Conservation (phyloP, 2,329 filamentous ascomycete species). For the Harringtonia aguacate region DNA sequence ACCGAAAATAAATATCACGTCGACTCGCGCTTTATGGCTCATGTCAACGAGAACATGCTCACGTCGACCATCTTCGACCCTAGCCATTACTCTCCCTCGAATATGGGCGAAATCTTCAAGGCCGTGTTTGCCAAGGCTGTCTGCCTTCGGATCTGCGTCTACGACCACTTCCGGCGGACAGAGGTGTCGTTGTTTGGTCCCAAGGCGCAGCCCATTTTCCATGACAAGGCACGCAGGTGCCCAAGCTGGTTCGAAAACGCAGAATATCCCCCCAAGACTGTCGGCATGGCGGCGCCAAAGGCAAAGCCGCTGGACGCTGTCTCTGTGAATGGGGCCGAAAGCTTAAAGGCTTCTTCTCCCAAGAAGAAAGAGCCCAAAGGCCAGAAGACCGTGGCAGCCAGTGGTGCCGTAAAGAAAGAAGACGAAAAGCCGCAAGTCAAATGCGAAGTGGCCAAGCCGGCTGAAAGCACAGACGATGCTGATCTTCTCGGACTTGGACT, state of each 20-base stretch:
- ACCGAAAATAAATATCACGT: slow-evolving; percentile 11
- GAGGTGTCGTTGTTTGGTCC: slow-evolving; percentile 15
- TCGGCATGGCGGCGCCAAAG: background rate
- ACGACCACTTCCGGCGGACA: slow-evolving; percentile 5
- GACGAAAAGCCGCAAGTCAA: background rate
- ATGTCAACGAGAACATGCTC: slow-evolving; percentile 17
- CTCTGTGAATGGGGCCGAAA: background rate
- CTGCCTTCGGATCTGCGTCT: slow-evolving; percentile 17
- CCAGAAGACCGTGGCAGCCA: background rate
- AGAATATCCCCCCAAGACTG: slow-evolving; percentile 6
- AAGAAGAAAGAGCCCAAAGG: background rate
- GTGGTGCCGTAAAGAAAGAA: background rate
- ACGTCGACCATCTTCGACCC: slow-evolving; percentile 19
- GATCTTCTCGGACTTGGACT: slow-evolving; percentile 4
- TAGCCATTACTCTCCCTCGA: slow-evolving; percentile 3
- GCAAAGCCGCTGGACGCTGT: background rate
- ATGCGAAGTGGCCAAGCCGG: too few species aligned
- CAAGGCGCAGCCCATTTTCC: slow-evolving; percentile 9
- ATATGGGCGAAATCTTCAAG: slow-evolving; percentile 8
- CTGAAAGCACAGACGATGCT: background rate
- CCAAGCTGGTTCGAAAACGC: slow-evolving; percentile 8
- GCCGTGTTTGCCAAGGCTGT: slow-evolving; percentile 12
- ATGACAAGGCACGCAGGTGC: slow-evolving; percentile 6
- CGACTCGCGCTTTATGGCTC: slow-evolving; percentile 17
- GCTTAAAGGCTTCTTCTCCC: background rate